Conservation (phyloP, 2,329 filamentous ascomycete species). For the Sclerotinia glacialis region DNA sequence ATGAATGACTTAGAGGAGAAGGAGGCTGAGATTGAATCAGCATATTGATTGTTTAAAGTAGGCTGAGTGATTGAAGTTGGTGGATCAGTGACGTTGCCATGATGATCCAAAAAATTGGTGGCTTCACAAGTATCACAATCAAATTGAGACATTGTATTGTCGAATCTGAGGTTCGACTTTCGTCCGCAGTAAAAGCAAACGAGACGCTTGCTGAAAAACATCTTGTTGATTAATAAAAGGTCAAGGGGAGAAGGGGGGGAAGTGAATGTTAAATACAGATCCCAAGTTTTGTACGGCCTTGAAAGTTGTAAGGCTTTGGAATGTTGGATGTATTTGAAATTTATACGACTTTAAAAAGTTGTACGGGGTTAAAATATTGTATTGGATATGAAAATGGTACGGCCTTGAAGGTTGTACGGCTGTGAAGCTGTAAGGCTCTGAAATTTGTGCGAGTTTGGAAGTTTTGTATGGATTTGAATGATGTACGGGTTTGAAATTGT, state of each 20-base stretch:
- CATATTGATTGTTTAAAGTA: conserved; percentile 48
- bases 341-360: no score
- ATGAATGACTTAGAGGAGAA: conserved; percentile 35
- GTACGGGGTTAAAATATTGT: background rate
- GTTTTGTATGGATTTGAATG: no score
- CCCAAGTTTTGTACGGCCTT: background rate
- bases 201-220: conserved; percentile 42
- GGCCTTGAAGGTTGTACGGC: background rate
- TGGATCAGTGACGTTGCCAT: conserved; percentile 87
- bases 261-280: no score
- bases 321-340: no score
- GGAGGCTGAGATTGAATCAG: conserved; percentile 40
- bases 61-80: conserved; percentile 59
- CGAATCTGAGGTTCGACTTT: conserved; percentile 59
- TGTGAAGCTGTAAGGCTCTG: no score
- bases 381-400: no score
- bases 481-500: no score
- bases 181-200: conserved; percentile 82
- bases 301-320: background rate
- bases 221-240: conserved; percentile 19
- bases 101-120: conserved; percentile 85
- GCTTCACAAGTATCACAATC: conserved; percentile 77
- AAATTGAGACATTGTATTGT: conserved; percentile 62
- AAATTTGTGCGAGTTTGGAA: background rate
- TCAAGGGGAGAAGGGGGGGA: no score